A percentile compares a stretch with the other conserved stretches of the same genome.
These are phyloP conservation scores for Fimicolochytrium jonesii DNA, from an alignment of 192 early-diverging fungal genomes.

Conservation along the genomic window DNA sequence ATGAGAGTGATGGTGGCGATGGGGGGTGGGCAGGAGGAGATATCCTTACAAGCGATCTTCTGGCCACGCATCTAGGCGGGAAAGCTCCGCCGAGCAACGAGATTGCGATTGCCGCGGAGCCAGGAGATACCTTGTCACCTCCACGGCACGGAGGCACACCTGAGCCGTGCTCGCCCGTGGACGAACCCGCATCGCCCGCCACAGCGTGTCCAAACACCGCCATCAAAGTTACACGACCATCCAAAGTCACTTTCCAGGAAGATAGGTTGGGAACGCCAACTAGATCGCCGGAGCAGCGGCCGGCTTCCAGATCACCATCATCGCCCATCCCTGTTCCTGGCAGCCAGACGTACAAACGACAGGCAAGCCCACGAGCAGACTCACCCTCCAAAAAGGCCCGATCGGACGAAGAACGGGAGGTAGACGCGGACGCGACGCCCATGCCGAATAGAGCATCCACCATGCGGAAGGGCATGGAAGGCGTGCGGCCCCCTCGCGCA, in stretches of 20 bases:
- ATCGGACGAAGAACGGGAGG: too few species aligned
- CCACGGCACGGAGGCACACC: neutral
- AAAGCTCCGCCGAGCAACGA: neutral
- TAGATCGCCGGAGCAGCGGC: neutral
- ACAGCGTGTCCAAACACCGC: neutral
- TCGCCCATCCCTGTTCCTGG: too few species aligned
- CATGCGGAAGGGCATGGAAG: neutral
- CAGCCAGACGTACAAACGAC: slow-evolving; percentile 7
- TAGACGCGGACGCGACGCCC: too few species aligned
- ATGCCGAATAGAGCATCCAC: too few species aligned
- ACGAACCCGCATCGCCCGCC: neutral
- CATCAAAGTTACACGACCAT: neutral
- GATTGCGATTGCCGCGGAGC: neutral
- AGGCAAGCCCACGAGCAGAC: slow-evolving; percentile 2
- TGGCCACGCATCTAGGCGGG: neutral
- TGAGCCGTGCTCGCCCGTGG: neutral
- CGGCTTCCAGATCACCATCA: neutral
- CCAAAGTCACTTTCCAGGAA: neutral
- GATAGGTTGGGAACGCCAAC: neutral
- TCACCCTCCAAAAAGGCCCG: slow-evolving; percentile 9
- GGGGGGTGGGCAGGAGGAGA: slow-evolving; percentile 1
- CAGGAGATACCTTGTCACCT: neutral
- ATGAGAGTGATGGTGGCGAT: slow-evolving; percentile 4
- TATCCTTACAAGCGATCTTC: slow-evolving; percentile 1
- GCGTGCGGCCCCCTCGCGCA: neutral